Conservation (phyloP, 305 asterid species). For the Fraxinus floribunda region DNA sequence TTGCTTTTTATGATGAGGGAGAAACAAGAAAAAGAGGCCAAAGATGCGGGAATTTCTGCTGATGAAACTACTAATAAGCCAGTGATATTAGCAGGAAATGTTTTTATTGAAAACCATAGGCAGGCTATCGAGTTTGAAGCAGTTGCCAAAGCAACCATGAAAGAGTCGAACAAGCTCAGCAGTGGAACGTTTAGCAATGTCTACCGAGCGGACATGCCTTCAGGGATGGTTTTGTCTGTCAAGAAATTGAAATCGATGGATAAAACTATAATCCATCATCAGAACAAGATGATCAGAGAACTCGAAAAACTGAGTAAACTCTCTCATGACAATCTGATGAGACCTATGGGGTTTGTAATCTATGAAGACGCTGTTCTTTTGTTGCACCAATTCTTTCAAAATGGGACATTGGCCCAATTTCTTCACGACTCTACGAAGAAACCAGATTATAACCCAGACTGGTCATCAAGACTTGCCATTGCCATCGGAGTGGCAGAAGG, state of each 20-base stretch:
- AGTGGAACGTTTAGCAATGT: slow-evolving; percentile 81
- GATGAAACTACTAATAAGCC: slow-evolving; percentile 48
- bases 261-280: slow-evolving; percentile 61
- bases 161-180: slow-evolving; percentile 69
- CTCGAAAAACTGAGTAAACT: slow-evolving; percentile 85
- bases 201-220: slow-evolving; percentile 93
- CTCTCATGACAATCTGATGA: slow-evolving; percentile 70
- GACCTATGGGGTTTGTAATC: slow-evolving; percentile 78
- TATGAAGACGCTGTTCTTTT: slow-evolving; percentile 75
- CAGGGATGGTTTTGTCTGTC: slow-evolving; percentile 77
- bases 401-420: slow-evolving; percentile 72
- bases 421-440: slow-evolving; percentile 52
- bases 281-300: slow-evolving; percentile 83
- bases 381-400: slow-evolving; percentile 56
- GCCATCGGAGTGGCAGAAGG: slow-evolving; percentile 97
- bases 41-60: slow-evolving; percentile 36
- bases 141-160: slow-evolving; percentile 68
- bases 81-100: slow-evolving; percentile 71
- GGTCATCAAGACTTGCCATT: slow-evolving; percentile 78
- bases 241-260: slow-evolving; percentile 80
- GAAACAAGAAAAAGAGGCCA: slow-evolving; percentile 72
- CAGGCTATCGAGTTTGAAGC: slow-evolving; percentile 90
- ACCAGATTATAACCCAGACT: slow-evolving; percentile 62
- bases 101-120: slow-evolving; percentile 71
- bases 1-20: slow-evolving; percentile 88